These are phyloP conservation scores for Coriolopsis trogii DNA, from an alignment of 1,284 basidiomycete genomes.

Conservation along the genomic window DNA sequence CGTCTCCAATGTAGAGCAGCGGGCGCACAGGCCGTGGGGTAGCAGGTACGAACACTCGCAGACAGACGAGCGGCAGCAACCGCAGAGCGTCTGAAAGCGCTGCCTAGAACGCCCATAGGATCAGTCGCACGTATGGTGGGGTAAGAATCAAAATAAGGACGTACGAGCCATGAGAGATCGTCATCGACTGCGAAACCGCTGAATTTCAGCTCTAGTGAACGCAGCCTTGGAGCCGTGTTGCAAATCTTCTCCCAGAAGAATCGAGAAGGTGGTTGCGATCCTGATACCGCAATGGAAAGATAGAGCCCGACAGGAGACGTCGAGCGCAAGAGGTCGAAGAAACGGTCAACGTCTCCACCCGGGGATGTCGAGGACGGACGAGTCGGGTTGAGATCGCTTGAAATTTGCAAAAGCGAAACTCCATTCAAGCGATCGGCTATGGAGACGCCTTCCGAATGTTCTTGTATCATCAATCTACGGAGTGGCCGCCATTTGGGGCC, in stretches of 20 bases:
- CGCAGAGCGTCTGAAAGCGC: neutral
- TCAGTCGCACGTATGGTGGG: neutral
- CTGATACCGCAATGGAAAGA: neutral
- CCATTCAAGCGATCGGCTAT: neutral
- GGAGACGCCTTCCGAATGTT: neutral
- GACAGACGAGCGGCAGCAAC: neutral
- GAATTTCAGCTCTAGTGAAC: slow-evolving; percentile 3
- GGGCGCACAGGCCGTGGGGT: neutral
- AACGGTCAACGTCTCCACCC: neutral
- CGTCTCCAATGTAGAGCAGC: neutral
- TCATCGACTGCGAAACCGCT: neutral
- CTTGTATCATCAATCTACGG: neutral
- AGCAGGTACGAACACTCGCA: slow-evolving; percentile 2
- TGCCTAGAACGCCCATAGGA: neutral
- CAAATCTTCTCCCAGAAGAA: neutral
- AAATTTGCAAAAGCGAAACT: neutral
- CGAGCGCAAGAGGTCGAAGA: neutral
- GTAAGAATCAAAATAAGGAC: neutral
- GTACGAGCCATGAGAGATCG: neutral
- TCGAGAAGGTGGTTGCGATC: neutral
- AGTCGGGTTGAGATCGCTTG: neutral
- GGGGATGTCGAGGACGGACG: neutral
- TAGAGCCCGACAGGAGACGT: slow-evolving; percentile 2
- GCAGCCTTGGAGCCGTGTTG: neutral
- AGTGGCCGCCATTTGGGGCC: slow-evolving; percentile 11